Base-by-base conservation (phyloP, 305 asterid species). In the Euphrasia arctica region DNA sequence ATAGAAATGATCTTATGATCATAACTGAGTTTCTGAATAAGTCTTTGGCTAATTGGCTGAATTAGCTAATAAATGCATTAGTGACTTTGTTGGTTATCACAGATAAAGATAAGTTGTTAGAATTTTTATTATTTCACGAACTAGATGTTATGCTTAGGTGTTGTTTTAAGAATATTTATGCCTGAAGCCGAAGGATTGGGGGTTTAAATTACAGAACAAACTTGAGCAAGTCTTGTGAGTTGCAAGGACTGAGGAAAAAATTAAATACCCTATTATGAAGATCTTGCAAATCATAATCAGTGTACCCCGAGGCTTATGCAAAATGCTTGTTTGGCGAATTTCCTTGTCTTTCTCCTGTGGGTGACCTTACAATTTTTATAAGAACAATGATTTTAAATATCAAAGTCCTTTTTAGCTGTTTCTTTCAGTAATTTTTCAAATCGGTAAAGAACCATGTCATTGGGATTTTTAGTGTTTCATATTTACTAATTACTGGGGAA, bases 401-500 rank as follows among this genome's bases (percentile, higher is more conserved):
- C 54, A 39, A 8, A 27, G 22, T 54, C 4, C 10, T 60, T 29
- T 58, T 58, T 59, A 59, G 9, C 60, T 49, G 42, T 55, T 18
- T 58, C 48, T 34, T 14, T 32, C 28, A 49, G 1, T 57, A 22
- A 45, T 61, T 3, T 29, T 27, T 60, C 58, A 55, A 36, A 34
- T 57, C 58, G 47, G 22, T 42, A 36, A 36, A 22, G n/a, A 68
- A 52, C 48, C 47, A 5, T n/a, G 59, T 48, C 36, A 52, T 63
- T 67, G 60, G 51, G 63, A 25, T 60, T 67, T 65, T 50, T 48
- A 70, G 13, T 60, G 73, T 59, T 49, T 15, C 51, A 4, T 52
- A 56, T 61, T 54, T 66, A 66, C 73, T 82, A 65, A 78, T 64
- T 70, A 52, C 47, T 76, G 75, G 66, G 14, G 56, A 75, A 29